These are phyloP conservation scores for Botrytis squamosa DNA, from an alignment of 2,329 filamentous ascomycete genomes.

Conservation along the genomic window DNA sequence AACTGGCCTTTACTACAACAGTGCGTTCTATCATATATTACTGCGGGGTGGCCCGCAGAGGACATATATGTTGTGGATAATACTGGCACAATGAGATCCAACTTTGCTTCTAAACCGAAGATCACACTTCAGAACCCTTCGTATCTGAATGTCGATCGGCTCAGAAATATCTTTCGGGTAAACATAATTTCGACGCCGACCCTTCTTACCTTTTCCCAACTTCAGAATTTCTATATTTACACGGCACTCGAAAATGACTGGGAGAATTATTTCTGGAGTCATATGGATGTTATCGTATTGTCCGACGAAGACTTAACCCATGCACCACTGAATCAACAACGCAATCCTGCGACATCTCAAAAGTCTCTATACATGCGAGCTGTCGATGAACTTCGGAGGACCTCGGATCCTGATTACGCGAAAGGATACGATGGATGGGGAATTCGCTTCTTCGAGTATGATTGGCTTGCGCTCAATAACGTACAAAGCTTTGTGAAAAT, in stretches of 20 bases:
- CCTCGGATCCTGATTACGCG: conserved; percentile 25
- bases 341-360: conserved; percentile 16
- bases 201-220: conserved; percentile 53
- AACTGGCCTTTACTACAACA: conserved; percentile 56
- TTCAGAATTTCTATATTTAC: conserved; percentile 54
- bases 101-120: conserved; percentile 45
- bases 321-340: conserved; percentile 23
- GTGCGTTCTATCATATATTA: conserved; percentile 55
- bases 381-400: conserved; percentile 54
- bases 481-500: conserved; percentile 42
- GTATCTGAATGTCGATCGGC: conserved; percentile 52
- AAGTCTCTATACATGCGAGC: conserved; percentile 56
- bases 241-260: conserved; percentile 47
- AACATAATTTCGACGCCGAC: conserved; percentile 52
- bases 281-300: conserved; percentile 53
- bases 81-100: conserved; percentile 55
- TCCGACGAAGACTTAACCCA: conserved; percentile 43
- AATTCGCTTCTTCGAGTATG: conserved; percentile 49
- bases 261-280: conserved; percentile 55
- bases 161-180: conserved; percentile 50
- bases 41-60: conserved; percentile 56
- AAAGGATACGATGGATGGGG: conserved; percentile 13
- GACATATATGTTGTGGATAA: conserved; percentile 61
- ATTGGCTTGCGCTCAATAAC: conserved; percentile 52
- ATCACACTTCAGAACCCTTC: conserved; percentile 56